A percentile compares a stretch with the other conserved stretches of the same genome.
phyloP scores from a whole-genome alignment of 202 grass and related monocot species.

The Saccharum hybrid region DNA sequence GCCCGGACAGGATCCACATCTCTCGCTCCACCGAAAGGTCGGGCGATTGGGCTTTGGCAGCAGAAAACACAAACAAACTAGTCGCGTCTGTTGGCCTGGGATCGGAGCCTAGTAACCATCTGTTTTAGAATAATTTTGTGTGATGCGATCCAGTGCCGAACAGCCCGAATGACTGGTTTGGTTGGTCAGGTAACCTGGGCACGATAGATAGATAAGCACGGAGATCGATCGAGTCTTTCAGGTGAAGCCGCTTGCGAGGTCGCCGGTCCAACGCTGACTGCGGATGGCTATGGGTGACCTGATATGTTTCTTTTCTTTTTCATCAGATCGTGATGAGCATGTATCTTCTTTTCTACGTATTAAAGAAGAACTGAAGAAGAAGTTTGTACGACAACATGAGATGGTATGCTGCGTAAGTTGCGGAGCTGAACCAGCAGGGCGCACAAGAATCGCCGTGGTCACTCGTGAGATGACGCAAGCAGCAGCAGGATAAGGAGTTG shows the following conservation, averaged over 20 bases:
- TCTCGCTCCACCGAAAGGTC: neutral
- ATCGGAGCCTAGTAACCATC: neutral
- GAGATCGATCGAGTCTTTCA: conserved; percentile 5
- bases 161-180: neutral
- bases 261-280: neutral
- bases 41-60: too few relatives aligned
- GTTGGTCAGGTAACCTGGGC: neutral
- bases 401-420: neutral
- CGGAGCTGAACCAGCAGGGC: neutral
- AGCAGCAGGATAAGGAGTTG: neutral
- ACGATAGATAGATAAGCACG: conserved; percentile 1
- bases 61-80: neutral
- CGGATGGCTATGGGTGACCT: neutral
- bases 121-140: neutral
- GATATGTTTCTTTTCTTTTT: neutral
- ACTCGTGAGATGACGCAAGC: neutral
- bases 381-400: neutral
- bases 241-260: neutral
- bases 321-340: neutral
- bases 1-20: neutral
- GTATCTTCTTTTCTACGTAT: too few relatives aligned
- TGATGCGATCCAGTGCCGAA: neutral
- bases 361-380: too few relatives aligned
- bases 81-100: conserved; percentile 6
- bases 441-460: neutral